phyloP scores from a whole-genome alignment of 768 basidiomycete species.

The Naganishia randhawae region DNA sequence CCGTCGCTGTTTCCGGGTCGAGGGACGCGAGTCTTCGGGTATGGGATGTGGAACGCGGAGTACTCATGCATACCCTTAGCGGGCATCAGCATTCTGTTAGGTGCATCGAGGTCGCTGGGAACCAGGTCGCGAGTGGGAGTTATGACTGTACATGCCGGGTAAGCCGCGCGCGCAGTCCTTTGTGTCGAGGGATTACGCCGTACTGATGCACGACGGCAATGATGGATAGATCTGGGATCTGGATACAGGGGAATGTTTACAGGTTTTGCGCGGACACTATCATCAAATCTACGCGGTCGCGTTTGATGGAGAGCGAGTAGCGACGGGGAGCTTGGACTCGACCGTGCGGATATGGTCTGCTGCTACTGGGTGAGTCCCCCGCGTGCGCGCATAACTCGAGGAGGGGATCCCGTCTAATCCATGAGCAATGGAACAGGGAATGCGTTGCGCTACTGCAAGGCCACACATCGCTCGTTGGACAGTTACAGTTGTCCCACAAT shows the following conservation, averaged over 20 bases:
- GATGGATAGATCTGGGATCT: conserved; percentile 73
- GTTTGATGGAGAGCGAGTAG: conserved; percentile 76
- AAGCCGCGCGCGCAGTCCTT: conserved; percentile 31
- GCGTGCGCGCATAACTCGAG: background rate
- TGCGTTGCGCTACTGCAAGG: conserved; percentile 82
- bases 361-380: conserved; percentile 66
- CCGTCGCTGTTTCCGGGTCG: conserved; percentile 84
- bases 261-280: conserved; percentile 74
- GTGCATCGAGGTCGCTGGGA: conserved; percentile 82
- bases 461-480: conserved; percentile 87
- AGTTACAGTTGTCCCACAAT: conserved; percentile 69
- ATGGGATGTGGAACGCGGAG: conserved; percentile 85
- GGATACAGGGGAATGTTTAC: conserved; percentile 81
- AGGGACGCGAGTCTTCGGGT: conserved; percentile 80
- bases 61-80: conserved; percentile 56
- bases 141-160: conserved; percentile 87
- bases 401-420: background rate
- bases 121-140: conserved; percentile 80
- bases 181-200: too few relatives aligned
- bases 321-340: conserved; percentile 88
- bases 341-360: conserved; percentile 89
- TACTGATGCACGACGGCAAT: background rate
- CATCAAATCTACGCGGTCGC: conserved; percentile 88
- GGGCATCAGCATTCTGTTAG: conserved; percentile 81
- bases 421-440: conserved; percentile 54